Conservation (phyloP, 2,329 filamentous ascomycete species). For the Fusarium goolgardi region DNA sequence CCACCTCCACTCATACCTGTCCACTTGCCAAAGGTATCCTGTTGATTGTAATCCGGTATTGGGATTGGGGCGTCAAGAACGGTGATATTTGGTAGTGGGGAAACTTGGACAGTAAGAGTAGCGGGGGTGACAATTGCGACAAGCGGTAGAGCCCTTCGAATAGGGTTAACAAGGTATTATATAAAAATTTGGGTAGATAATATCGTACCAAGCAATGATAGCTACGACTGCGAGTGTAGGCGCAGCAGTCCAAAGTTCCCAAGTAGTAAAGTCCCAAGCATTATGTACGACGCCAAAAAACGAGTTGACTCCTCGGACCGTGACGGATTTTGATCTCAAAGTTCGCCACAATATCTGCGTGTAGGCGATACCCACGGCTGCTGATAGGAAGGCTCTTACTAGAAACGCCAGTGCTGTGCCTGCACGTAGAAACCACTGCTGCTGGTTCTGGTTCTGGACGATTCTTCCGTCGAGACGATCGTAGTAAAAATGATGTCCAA, state of each 20-base stretch:
- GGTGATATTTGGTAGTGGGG: background rate
- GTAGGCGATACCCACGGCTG: conserved; percentile 16
- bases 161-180: background rate
- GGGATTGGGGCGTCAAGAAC: background rate
- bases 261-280: background rate
- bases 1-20: background rate
- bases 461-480: background rate
- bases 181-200: too few species aligned
- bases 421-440: conserved; percentile 26
- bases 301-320: conserved; percentile 10
- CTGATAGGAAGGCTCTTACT: background rate
- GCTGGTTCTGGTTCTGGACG: conserved; percentile 3
- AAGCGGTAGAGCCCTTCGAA: conserved; percentile 4
- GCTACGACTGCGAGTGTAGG: background rate
- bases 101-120: background rate
- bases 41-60: background rate
- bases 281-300: conserved; percentile 16
- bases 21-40: background rate
- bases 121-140: conserved; percentile 21
- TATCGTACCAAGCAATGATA: conserved; percentile 11
- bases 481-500: conserved; percentile 24
- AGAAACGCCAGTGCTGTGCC: conserved; percentile 22
- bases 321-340: background rate
- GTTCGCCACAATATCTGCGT: conserved; percentile 27
- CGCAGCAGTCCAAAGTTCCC: conserved; percentile 12